phyloP scores from a whole-genome alignment of 441 rosid genomes.

The Isatis lusitanica region DNA sequence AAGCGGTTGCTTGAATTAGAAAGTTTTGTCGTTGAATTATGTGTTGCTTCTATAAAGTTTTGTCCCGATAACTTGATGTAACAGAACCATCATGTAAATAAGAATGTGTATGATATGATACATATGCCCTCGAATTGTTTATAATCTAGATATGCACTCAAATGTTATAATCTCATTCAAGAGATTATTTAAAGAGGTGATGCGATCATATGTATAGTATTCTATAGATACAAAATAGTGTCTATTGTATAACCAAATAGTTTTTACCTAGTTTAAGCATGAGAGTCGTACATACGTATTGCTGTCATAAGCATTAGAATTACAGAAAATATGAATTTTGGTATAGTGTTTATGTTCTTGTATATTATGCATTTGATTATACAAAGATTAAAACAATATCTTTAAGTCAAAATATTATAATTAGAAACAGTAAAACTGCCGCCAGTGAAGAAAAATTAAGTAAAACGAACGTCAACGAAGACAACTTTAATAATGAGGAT shows the following conservation, averaged over 20 bases:
- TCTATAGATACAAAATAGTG: neutral
- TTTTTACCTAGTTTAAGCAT: neutral
- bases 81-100: neutral
- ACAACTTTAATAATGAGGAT: neutral
- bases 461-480: neutral
- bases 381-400: neutral
- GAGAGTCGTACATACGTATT: neutral
- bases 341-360: neutral
- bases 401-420: neutral
- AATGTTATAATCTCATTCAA: neutral
- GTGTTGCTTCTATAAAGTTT: neutral
- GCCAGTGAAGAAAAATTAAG: neutral
- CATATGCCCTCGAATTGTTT: neutral
- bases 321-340: neutral
- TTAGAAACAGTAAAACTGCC: neutral
- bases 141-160: neutral
- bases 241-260: too few species aligned
- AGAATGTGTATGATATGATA: conserved; percentile 1
- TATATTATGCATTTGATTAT: neutral
- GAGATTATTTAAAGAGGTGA: neutral
- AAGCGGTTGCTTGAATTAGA: neutral
- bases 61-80: neutral
- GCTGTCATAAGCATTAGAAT: neutral
- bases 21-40: conserved; percentile 14
- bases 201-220: neutral